phyloP scores from a whole-genome alignment of 2,329 filamentous ascomycete genomes.

The Trichoderma sp. region DNA sequence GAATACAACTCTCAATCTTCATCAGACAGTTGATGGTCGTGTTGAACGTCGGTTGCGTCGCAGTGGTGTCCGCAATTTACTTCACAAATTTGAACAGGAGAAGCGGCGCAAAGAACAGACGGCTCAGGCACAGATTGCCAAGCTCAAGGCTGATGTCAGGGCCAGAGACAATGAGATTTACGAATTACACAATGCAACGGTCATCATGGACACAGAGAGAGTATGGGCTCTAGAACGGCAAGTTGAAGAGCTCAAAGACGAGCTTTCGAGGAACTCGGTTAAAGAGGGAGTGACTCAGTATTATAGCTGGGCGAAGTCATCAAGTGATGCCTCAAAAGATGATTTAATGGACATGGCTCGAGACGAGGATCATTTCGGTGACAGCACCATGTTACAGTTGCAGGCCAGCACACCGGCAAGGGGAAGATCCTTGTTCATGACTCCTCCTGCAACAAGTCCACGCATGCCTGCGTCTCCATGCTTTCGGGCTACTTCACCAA shows the following conservation, averaged over 20 bases:
- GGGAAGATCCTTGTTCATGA: constrained; percentile 49
- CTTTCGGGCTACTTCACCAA: constrained; percentile 26
- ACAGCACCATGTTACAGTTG: constrained; percentile 51
- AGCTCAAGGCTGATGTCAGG: constrained; percentile 48
- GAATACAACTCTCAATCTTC: constrained; percentile 39
- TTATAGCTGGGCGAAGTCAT: constrained; percentile 53
- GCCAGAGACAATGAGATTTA: constrained; percentile 54
- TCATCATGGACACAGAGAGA: constrained; percentile 47
- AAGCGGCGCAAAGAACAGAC: constrained; percentile 42
- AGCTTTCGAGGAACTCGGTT: constrained; percentile 30
- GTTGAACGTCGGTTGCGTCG: constrained; percentile 57
- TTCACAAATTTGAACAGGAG: constrained; percentile 51
- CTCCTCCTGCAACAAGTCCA: constrained; percentile 56
- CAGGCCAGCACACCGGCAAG: constrained; percentile 51
- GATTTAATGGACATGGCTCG: constrained; percentile 42
- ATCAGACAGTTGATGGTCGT: constrained; percentile 56
- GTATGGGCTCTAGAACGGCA: constrained; percentile 44
- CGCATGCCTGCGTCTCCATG: constrained; percentile 39
- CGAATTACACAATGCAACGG: constrained; percentile 50
- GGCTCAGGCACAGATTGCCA: constrained; percentile 47
- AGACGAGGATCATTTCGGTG: constrained; percentile 46
- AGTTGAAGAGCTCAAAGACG: constrained; percentile 36
- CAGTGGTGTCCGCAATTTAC: constrained; percentile 57
- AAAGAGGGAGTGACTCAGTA: constrained; percentile 29
- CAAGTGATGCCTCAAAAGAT: constrained; percentile 45